Evolutionary conservation across 163 green algal species (phyloP), one percentile per base, ranked within the genome.

Genomic region (Picocystis sp.): DNA sequence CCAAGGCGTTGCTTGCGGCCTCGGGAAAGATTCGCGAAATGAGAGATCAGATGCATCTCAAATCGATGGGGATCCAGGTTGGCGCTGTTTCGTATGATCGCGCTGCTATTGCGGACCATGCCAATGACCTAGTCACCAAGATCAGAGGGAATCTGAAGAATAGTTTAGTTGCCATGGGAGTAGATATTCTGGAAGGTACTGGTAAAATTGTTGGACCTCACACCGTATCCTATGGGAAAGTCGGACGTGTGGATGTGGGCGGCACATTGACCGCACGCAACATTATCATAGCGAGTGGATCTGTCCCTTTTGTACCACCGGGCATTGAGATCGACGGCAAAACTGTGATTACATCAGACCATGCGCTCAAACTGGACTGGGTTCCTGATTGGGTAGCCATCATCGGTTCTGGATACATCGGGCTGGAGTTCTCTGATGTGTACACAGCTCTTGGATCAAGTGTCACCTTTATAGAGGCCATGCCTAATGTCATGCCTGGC

Each of bases 211-310:
- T 74, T 13, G 86, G 76, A 52, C 66, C 71, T 29, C 68, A 94
- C 74, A 84, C 67, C n/a, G 60, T 96, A 52, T 84, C 81, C 53
- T 96, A 96, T 71, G 75, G 73, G 53, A 71, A 92, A 65, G 84
- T 86, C 11, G 87, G 86, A 22, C 77, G 86, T 34, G 84, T 95
- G 44, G 86, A 95, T 55, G 75, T 95, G 11, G 86, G 86, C 43
- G 86, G 86, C 50, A 67, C 65, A 42, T 79, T 92, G 21, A 97
- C 87, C 17, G 89, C 80, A 5, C 66, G 67, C 34, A 70, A 97
- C 74, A 92, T 97, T 70, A 98, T 98, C 70, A 93, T 98, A 55
- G 87, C 88, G 51, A 98, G 87, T 14, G 90, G 89, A 50, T 94
- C 81, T 19, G 86, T 92, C 58, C 89, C 89, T 38, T 95, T 94